Evolutionary conservation across 768 basidiomycete species (phyloP).

Genomic region (Tricholoma flavovirens): DNA sequence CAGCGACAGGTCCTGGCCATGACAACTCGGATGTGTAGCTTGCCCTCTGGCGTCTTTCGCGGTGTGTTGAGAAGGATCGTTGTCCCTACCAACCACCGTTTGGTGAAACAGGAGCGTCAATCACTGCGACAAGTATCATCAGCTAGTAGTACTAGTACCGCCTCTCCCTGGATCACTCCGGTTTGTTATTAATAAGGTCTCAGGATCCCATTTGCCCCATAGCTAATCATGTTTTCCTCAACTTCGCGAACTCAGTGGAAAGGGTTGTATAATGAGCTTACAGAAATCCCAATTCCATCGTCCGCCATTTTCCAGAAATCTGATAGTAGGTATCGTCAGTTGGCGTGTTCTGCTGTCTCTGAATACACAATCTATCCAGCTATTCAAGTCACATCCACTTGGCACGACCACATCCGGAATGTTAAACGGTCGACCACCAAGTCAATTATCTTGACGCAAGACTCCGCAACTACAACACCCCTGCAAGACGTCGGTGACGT

Average conservation of each 20-base stretch:
- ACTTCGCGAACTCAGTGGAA: not conserved
- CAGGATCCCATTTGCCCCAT: not conserved
- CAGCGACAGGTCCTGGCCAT: not conserved
- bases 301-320: constrained; percentile 28
- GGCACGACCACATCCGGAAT: constrained; percentile 48
- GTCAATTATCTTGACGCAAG: constrained; percentile 25
- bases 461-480: constrained; percentile 15
- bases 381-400: constrained; percentile 39
- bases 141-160: not conserved
- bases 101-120: constrained; percentile 1
- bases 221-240: not conserved
- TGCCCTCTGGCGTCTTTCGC: not conserved
- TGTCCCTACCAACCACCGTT: not conserved
- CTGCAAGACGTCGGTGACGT: constrained; percentile 35
- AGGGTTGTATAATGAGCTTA: constrained; percentile 30
- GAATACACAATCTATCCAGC: constrained; percentile 18
- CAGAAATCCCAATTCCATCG: constrained; percentile 34
- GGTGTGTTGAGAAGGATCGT: not conserved
- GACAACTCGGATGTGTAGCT: not conserved
- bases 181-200: not conserved
- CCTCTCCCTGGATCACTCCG: not conserved
- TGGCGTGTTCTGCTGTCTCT: not conserved
- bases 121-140: constrained; percentile 1
- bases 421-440: constrained; percentile 39
- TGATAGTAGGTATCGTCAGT: constrained; percentile 10